Base-by-base conservation (phyloP, 2,329 filamentous ascomycete species). In the Paecilomyces niveus region DNA sequence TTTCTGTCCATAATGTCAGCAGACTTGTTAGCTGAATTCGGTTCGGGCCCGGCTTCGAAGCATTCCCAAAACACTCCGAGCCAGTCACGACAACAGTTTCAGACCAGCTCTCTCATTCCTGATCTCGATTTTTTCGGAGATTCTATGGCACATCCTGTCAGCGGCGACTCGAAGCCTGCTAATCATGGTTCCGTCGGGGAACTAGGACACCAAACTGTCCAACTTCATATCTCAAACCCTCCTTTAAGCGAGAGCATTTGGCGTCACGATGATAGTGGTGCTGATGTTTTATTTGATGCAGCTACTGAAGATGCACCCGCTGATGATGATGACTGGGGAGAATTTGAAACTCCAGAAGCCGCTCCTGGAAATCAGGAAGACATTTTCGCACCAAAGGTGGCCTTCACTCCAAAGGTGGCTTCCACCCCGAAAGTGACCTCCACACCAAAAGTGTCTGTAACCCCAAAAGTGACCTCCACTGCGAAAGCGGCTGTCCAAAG, bases 201-300 rank as follows among this genome's bases (percentile, higher is more conserved):
- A 52, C 13, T 22, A 24, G 50, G 50, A 13, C 50, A 52, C 26
- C 8, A 18, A 6, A n/a, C 6, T 29, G 33, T 11, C 18, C 22
- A 55, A 21, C 18, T n/a, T 3, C 39, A n/a, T n/a, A 18, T 45
- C 18, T 45, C 39, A 45, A 45, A n/a, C 39, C 39, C 39, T 9
- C 10, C 21, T 52, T 24, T 52, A 21, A 21, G 8, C 22, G 22
- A 54, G 35, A 49, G 35, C 35, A 29, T 57, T 10, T 57, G 58
- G 49, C 59, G 52, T 50, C 59, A 49, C 1, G 52, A 57, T 31
- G 39, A 54, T n/a, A 33, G 57, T 45, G 59, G 54, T 26, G 55
- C 53, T 10, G 59, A 85, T 62, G 81, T 90, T 3, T 74, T 90
- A 2, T 90, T 90, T 68, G 87, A 90, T 70, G 86, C 83, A 35